phyloP scores from a whole-genome alignment of 1,284 basidiomycete genomes.

The Puccinia hordei region DNA sequence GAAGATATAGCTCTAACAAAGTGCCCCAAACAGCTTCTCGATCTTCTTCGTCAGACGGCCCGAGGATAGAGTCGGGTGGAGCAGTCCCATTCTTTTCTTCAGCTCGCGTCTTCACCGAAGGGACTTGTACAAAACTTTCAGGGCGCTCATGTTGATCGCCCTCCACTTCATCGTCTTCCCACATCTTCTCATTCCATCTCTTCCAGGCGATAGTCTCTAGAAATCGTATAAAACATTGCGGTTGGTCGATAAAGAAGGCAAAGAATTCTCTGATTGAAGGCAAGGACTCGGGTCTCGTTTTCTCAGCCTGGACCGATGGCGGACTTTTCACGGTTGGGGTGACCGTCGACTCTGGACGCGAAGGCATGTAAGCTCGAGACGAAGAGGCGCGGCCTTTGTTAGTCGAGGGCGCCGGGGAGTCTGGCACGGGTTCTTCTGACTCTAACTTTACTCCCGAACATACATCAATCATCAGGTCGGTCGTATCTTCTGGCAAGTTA shows the following conservation, averaged over 20 bases:
- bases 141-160: slow-evolving; percentile 4
- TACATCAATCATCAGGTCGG: slow-evolving; percentile 84
- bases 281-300: slow-evolving; percentile 62
- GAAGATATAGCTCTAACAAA: slow-evolving; percentile 87
- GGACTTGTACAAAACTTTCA: slow-evolving; percentile 47
- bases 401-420: slow-evolving; percentile 52
- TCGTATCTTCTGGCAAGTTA: slow-evolving; percentile 81
- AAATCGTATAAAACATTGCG: slow-evolving; percentile 78
- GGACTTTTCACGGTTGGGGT: slow-evolving; percentile 22
- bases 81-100: slow-evolving; percentile 42
- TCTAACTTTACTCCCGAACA: slow-evolving; percentile 69
- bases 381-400: slow-evolving; percentile 60
- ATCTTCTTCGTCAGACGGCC: slow-evolving; percentile 68
- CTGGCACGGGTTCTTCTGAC: not conserved
- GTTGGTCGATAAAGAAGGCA: slow-evolving; percentile 89
- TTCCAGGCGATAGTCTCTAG: slow-evolving; percentile 80
- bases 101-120: not conserved
- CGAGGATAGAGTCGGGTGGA: slow-evolving; percentile 58
- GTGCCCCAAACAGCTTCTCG: slow-evolving; percentile 94
- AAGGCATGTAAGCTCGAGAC: slow-evolving; percentile 61
- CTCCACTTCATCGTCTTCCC: slow-evolving; percentile 57
- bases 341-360: slow-evolving; percentile 55
- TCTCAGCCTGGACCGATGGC: slow-evolving; percentile 55
- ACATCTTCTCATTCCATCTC: slow-evolving; percentile 78
- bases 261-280: slow-evolving; percentile 87